phyloP scores from a whole-genome alignment of 352 stramenopile species.

The Globisporangium sylvaticum region DNA sequence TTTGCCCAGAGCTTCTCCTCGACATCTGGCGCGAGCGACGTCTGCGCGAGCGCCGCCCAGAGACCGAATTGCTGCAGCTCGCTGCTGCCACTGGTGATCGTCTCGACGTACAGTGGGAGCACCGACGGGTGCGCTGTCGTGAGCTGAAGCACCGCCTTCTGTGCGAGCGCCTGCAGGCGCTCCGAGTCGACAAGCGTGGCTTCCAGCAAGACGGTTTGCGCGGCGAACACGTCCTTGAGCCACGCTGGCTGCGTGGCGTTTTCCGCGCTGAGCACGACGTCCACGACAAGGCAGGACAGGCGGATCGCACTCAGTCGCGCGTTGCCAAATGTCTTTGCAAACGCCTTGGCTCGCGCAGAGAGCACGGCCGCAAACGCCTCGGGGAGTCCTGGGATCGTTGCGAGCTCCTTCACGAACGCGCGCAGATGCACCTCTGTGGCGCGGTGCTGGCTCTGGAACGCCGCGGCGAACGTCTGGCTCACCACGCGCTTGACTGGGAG shows the following conservation, averaged over 20 bases:
- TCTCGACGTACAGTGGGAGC: constrained; percentile 35
- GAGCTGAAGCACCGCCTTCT: constrained; percentile 40
- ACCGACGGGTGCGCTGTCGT: constrained; percentile 41
- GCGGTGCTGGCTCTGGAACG: constrained; percentile 52
- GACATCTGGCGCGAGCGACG: constrained; percentile 24
- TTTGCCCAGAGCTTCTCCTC: constrained; percentile 46
- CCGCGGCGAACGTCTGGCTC: constrained; percentile 52
- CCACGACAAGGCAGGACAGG: constrained; percentile 52
- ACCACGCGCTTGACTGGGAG: constrained; percentile 62
- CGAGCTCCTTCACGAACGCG: constrained; percentile 36
- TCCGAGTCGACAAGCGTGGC: constrained; percentile 42
- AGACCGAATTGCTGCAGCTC: constrained; percentile 62
- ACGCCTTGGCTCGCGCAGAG: constrained; percentile 23
- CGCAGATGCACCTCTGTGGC: constrained; percentile 52
- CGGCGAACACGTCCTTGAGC: constrained; percentile 39
- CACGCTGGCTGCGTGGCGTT: constrained; percentile 23
- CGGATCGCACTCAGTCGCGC: constrained; percentile 54
- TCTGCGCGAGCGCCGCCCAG: constrained; percentile 47
- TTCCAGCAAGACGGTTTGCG: constrained; percentile 58
- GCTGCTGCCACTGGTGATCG: constrained; percentile 20
- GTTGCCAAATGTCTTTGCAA: constrained; percentile 50
- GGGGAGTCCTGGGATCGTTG: constrained; percentile 37
- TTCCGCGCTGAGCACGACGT: constrained; percentile 20
- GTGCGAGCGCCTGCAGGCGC: constrained; percentile 38
- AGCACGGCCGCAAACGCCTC: constrained; percentile 52